Evolutionary conservation across 208 protist genomes (phyloP).

Genomic region (Wallacemonas sp.): DNA sequence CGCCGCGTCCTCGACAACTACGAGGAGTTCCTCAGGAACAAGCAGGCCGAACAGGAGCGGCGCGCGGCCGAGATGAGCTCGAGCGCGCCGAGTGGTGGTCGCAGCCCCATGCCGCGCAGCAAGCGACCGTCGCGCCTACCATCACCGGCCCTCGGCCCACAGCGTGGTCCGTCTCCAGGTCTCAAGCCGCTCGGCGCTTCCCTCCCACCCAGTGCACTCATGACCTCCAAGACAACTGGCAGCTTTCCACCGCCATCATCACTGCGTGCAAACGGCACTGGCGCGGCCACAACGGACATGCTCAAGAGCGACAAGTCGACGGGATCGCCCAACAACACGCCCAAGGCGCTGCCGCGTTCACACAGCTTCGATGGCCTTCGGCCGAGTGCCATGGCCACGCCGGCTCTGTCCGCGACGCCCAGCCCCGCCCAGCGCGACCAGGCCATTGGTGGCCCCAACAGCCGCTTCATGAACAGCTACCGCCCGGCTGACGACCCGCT

Average conservation of each 20-base stretch:
- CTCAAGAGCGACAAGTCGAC: not conserved
- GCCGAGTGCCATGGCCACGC: not conserved
- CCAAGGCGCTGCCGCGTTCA: not conserved
- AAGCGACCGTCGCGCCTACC: not conserved
- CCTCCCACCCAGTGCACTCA: constrained; percentile 3
- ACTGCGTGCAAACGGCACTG: too few species aligned
- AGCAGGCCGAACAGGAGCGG: constrained; percentile 7
- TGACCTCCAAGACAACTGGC: not conserved
- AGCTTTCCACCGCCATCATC: too few species aligned
- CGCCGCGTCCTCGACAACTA: constrained; percentile 33
- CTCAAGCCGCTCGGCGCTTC: too few species aligned
- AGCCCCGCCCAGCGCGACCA: not conserved
- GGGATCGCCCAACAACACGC: not conserved
- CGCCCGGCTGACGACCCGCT: not conserved
- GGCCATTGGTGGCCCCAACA: not conserved
- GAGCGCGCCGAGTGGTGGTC: not conserved
- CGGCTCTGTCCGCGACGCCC: not conserved
- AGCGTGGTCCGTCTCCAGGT: not conserved
- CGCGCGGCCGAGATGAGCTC: not conserved
- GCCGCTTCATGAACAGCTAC: not conserved
- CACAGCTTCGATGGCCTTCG: not conserved
- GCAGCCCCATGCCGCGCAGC: not conserved
- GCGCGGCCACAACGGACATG: not conserved
- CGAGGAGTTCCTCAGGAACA: constrained; percentile 16
- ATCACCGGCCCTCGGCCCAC: constrained; percentile 2